Percentiles rank a stretch among this genome's conserved stretches.
phyloP scores from a whole-genome alignment of 768 basidiomycete genomes.

The Tephrocybe sp. region DNA sequence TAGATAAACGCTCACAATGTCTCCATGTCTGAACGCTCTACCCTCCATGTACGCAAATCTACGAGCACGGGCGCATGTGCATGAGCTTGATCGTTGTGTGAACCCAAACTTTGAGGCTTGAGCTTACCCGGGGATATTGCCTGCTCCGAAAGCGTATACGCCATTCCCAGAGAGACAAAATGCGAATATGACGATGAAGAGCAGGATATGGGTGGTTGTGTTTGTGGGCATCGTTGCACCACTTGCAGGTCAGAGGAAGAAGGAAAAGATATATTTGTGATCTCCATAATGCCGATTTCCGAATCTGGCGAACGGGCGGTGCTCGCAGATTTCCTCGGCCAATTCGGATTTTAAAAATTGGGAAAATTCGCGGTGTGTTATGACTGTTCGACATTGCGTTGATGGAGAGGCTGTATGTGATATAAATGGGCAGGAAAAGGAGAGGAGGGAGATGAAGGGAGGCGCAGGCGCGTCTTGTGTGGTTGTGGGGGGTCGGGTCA shows the following conservation, averaged over 20 bases:
- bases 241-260: constrained; percentile 2
- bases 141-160: constrained; percentile 77
- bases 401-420: not conserved
- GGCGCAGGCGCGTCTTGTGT: not conserved
- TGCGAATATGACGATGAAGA: constrained; percentile 49
- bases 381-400: not conserved
- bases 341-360: not conserved
- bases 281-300: constrained; percentile 12
- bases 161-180: constrained; percentile 56
- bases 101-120: constrained; percentile 1
- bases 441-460: not conserved
- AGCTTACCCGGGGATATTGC: constrained; percentile 76
- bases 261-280: not conserved
- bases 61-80: not conserved
- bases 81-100: constrained; percentile 15
- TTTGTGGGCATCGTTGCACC: constrained; percentile 34
- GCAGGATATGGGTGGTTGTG: constrained; percentile 34
- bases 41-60: constrained; percentile 87
- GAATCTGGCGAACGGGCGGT: constrained; percentile 12
- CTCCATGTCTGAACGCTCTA: constrained; percentile 83
- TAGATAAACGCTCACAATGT: constrained; percentile 55
- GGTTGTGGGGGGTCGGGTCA: not conserved
- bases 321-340: constrained; percentile 1
- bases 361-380: not conserved
- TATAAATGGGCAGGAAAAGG: not conserved